A percentile compares a stretch with the other conserved stretches of the same genome.
Conservation (phyloP, 2,329 filamentous ascomycete species). For the Fusarium robinianum region DNA sequence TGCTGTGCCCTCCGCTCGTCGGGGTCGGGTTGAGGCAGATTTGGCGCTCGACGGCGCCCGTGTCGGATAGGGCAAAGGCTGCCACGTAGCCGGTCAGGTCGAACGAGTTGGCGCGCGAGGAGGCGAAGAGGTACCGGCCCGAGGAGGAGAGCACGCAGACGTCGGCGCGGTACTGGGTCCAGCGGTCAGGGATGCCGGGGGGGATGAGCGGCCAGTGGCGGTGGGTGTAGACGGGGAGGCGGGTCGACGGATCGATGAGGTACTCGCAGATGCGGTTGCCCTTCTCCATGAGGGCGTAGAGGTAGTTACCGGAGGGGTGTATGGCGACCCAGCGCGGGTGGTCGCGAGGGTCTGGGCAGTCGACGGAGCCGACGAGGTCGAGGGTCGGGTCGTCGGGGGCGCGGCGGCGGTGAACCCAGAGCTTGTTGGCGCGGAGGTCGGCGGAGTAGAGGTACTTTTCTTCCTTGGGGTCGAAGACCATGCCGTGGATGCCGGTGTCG, state of each 20-base stretch:
- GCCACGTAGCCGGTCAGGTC: slow-evolving; percentile 81
- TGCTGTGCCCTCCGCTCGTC: slow-evolving; percentile 85
- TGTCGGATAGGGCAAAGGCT: slow-evolving; percentile 71
- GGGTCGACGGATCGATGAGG: slow-evolving; percentile 73
- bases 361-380: slow-evolving; percentile 71
- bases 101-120: slow-evolving; percentile 76
- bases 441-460: slow-evolving; percentile 80
- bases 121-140: slow-evolving; percentile 79
- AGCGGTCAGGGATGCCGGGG: slow-evolving; percentile 61
- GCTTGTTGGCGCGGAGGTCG: slow-evolving; percentile 75
- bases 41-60: slow-evolving; percentile 75
- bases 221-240: slow-evolving; percentile 78
- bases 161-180: slow-evolving; percentile 78
- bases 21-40: slow-evolving; percentile 82
- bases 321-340: slow-evolving; percentile 90
- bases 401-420: slow-evolving; percentile 83
- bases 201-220: slow-evolving; percentile 79
- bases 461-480: slow-evolving; percentile 77
- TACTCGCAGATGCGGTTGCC: slow-evolving; percentile 84
- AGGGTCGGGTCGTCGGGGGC: slow-evolving; percentile 46
- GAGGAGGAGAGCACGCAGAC: slow-evolving; percentile 75
- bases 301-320: slow-evolving; percentile 74
- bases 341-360: slow-evolving; percentile 71
- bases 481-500: slow-evolving; percentile 76
- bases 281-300: slow-evolving; percentile 90